Evolutionary conservation across 1,139 yeast species (phyloP), one percentile per base, ranked within the genome.

Genomic region (Diutina pseudorugosa): DNA sequence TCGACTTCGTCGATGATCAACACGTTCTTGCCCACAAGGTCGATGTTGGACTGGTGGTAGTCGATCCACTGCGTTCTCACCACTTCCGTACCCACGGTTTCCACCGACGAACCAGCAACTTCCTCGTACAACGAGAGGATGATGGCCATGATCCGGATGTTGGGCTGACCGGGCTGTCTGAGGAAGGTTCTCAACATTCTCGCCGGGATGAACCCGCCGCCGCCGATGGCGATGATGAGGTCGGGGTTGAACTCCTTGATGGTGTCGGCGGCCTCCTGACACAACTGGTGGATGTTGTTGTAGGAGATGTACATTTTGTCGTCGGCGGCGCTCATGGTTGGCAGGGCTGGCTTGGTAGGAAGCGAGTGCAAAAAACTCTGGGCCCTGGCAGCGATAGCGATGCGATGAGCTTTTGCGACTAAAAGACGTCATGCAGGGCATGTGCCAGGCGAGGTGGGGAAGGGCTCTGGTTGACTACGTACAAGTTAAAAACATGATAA

Each of bases 191-290:
- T 81, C 62, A 91, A 79, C 71, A 91, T 91, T 66, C 98, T 81
- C 30, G 98, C 97, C 18, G 98, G 98, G 57, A 91, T 91, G 69
- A 91, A 86, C 5, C 98, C 98, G 62, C 98, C 96, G 57, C 96
- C 96, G 62, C 86, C 80, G 62, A 91, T 88, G 61, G 97, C 97
- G 57, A 91, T 83, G 70, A 91, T 89, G 59, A 89, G 75, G 68
- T 87, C 93, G 30, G 57, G 96, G 83, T 50, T 73, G 75, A 66
- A 56, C 52, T 55, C 57, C 55, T 85, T 79, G 63, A 90, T 80
- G 57, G 76, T 76, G 55, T 75, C 81, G 20, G 97, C 95, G 27
- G 85, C 76, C 64, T 84, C 83, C 70, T 90, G 95, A 68, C 97
- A 91, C 59, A 90, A 79, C 72, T 91, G 94, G 73, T 91, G 98